phyloP scores from a whole-genome alignment of 148 eudicot species.

The Arctostaphylos glauca region DNA sequence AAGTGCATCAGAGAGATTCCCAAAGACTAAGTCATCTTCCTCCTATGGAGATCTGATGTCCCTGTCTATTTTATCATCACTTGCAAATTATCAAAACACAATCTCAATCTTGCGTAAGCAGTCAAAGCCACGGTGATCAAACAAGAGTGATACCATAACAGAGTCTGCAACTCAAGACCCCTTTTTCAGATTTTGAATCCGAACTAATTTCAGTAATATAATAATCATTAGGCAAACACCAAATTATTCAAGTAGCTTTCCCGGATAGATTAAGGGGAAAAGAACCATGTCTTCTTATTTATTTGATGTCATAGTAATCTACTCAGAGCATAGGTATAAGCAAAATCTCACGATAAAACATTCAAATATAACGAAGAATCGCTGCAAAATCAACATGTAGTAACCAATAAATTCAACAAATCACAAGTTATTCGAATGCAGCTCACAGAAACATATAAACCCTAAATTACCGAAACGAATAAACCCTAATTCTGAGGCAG shows the following conservation, averaged over 20 bases:
- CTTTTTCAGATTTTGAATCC: not conserved
- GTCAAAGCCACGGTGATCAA: not conserved
- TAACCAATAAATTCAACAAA: not conserved
- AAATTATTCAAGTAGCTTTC: not conserved
- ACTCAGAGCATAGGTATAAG: not conserved
- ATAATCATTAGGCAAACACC: not conserved
- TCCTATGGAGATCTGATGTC: slow-evolving; percentile 29
- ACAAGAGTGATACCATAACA: not conserved
- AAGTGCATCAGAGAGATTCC: slow-evolving; percentile 40
- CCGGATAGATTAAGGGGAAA: not conserved
- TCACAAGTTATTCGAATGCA: not conserved
- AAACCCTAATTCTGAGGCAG: not conserved
- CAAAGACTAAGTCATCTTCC: slow-evolving; percentile 32
- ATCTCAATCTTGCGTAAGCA: not conserved
- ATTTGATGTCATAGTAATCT: not conserved
- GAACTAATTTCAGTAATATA: not conserved
- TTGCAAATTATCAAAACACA: slow-evolving; percentile 16
- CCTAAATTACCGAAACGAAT: not conserved
- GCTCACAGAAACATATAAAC: not conserved
- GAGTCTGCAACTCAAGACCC: not conserved
- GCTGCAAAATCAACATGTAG: not conserved
- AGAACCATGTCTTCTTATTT: not conserved
- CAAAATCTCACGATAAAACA: not conserved
- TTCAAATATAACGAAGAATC: not conserved
- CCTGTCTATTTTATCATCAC: slow-evolving; percentile 38